A percentile compares a stretch with the other conserved stretches of the same genome.
These are phyloP conservation scores for Moelleriella libera DNA, from an alignment of 2,329 filamentous ascomycete genomes.

Conservation along the genomic window DNA sequence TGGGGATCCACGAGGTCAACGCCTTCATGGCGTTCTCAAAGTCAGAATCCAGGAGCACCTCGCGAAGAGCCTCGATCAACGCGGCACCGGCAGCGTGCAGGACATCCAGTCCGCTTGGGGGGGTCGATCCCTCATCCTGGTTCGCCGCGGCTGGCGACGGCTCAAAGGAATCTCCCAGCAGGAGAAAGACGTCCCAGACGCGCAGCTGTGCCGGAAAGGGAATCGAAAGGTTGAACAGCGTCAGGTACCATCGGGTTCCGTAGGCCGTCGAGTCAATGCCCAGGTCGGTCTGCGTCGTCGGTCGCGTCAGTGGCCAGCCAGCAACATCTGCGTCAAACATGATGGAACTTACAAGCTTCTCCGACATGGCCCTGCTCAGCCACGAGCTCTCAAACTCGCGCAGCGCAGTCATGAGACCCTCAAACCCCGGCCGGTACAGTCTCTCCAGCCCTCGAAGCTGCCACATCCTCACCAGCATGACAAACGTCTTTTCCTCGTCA, in stretches of 20 bases:
- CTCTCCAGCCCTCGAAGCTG: constrained; percentile 72
- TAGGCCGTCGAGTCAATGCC: constrained; percentile 82
- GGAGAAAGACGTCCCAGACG: constrained; percentile 96
- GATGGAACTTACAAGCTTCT: constrained; percentile 61
- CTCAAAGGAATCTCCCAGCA: constrained; percentile 45
- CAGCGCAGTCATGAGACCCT: constrained; percentile 73
- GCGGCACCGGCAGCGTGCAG: constrained; percentile 83
- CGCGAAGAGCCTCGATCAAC: constrained; percentile 76
- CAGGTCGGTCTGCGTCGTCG: constrained; percentile 46
- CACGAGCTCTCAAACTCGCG: constrained; percentile 75
- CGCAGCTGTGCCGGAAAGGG: constrained; percentile 88
- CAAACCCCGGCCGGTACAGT: constrained; percentile 69
- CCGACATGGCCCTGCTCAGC: constrained; percentile 69
- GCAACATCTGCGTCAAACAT: background rate
- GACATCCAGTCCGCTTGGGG: constrained; percentile 54
- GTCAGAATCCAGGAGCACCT: constrained; percentile 81
- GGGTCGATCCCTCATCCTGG: constrained; percentile 4
- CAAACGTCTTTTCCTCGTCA: constrained; percentile 85
- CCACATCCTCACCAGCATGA: constrained; percentile 96
- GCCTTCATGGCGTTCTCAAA: constrained; percentile 99
- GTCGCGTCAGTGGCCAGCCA: background rate
- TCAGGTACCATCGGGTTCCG: constrained; percentile 93
- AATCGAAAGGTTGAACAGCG: constrained; percentile 91
- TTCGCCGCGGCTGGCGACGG: constrained; percentile 1
- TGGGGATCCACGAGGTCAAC: constrained; percentile 82